Evolutionary conservation across 1,284 basidiomycete genomes (phyloP), one percentile per base, ranked within the genome.

Genomic region (Somion occarium): DNA sequence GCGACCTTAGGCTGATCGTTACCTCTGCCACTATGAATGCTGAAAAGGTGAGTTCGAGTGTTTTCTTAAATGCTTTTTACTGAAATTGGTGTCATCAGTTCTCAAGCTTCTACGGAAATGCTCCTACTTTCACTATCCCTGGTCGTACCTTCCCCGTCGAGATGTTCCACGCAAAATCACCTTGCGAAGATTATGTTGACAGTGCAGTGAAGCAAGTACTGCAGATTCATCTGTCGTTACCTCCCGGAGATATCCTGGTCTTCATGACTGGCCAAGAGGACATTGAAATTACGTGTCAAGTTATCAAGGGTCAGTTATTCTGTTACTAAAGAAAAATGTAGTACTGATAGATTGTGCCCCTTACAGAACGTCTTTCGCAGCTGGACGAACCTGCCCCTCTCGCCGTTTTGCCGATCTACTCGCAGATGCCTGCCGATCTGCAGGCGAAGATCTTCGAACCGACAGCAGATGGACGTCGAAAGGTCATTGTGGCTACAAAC

Each of bases 261-360:
- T 99, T 99, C 69, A 99, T 99, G 96, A 99, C 97, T 23, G 97
- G 97, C 50, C 97, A 99, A 70, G 97, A 99, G 70, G 97, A 99
- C 66, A 99, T 99, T 56, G 93, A 98, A 68, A 78, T 93, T 38
- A 97, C 93, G 1, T 97, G 93, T 64, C 86, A 91, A 60, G 93
- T 97, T 24, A 75, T 97, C 13, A 82, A 88, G 68, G 91, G 92
- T 92, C 53, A 48, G 76, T 61, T 34, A 23, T 30, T 46, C 70
- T 48, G 72, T 73, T 53, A 53, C 34, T 9, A 9, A 11, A n/a
- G 9, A 11, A 11, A 37, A 11, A 11, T n/a, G n/a, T 9, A 37
- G 11, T 37, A 9, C 9, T 37, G 34, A n/a, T 9, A 11, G 11
- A 11, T n/a, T 37, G 11, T 37, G 9, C 11, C 9, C n/a, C 34